These are phyloP conservation scores for Salvia sclarea DNA, from an alignment of 305 asterid species.

Conservation along the genomic window DNA sequence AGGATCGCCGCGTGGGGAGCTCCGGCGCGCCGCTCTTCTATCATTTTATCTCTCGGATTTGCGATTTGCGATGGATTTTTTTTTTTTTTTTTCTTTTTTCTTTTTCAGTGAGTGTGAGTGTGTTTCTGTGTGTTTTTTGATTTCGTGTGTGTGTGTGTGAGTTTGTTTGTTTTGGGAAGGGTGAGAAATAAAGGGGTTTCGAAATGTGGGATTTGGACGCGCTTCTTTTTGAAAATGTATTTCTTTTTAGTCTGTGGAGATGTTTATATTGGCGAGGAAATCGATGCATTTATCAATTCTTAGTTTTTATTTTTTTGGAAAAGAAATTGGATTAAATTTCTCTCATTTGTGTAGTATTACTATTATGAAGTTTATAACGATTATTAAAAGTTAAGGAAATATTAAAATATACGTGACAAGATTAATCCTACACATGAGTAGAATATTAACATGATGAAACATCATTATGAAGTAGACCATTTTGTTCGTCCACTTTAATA, in stretches of 20 bases:
- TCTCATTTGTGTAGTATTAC: neutral
- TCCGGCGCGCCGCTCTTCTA: conserved; percentile 76
- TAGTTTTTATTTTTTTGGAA: neutral
- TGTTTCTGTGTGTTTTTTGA: neutral
- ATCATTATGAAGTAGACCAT: neutral
- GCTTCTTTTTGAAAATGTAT: conserved; percentile 28
- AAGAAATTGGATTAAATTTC: neutral
- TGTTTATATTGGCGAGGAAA: neutral
- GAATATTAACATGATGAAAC: too few relatives aligned
- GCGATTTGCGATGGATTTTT: too few relatives aligned
- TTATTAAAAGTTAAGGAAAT: neutral
- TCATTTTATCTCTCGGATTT: conserved; percentile 47
- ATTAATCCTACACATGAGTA: neutral
- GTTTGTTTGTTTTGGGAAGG: conserved; percentile 21
- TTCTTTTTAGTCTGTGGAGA: too few relatives aligned
- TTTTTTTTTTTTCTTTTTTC: too few relatives aligned
- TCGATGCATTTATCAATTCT: neutral
- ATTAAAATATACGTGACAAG: neutral
- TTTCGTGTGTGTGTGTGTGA: conserved; percentile 12
- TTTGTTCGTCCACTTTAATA: neutral
- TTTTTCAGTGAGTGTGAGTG: neutral
- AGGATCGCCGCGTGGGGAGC: conserved; percentile 77
- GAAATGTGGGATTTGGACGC: conserved; percentile 25
- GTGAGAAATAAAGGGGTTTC: neutral
- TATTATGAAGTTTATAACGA: neutral